Conservation (phyloP, 306 rosid species). For the Dalbergia cochinchinensis region DNA sequence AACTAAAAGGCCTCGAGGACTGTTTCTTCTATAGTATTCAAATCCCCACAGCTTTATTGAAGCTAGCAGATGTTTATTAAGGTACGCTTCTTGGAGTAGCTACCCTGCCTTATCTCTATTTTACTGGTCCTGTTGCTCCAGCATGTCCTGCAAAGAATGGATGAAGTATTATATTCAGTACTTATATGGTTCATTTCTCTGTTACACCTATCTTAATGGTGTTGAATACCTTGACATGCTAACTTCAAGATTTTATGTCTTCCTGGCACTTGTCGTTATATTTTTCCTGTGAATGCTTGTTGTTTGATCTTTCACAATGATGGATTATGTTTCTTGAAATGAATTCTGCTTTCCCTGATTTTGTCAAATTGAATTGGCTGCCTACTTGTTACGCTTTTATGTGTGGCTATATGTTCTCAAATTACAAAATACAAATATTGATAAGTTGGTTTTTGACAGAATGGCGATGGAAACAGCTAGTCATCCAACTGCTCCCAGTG, state of each 20-base stretch:
- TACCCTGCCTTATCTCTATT: slow-evolving; percentile 9
- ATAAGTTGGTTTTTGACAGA: slow-evolving; percentile 45
- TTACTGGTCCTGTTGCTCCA: not conserved
- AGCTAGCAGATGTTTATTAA: slow-evolving; percentile 10
- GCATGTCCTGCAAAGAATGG: slow-evolving; percentile 3
- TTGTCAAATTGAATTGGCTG: not conserved
- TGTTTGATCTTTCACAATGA: slow-evolving; percentile 26
- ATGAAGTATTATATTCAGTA: slow-evolving; percentile 14
- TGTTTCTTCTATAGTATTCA: not conserved
- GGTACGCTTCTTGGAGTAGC: not conserved
- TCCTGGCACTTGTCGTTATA: slow-evolving; percentile 9
- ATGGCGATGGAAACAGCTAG: slow-evolving; percentile 71
- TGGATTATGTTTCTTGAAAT: slow-evolving; percentile 31
- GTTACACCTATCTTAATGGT: not conserved
- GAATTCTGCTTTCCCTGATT: not conserved
- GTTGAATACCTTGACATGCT: slow-evolving; percentile 21
- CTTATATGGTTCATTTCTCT: not conserved
- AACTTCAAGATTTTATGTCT: slow-evolving; percentile 26
- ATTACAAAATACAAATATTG: slow-evolving; percentile 44
- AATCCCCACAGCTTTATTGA: not conserved
- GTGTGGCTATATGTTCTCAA: slow-evolving; percentile 20
- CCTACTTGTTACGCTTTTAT: slow-evolving; percentile 17
- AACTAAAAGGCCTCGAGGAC: not conserved
- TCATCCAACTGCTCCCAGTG: slow-evolving; percentile 58
- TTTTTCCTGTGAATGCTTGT: slow-evolving; percentile 19